These are phyloP conservation scores for Globomyces pollinis-pini DNA, from an alignment of 192 early-diverging fungal species.

Conservation along the genomic window DNA sequence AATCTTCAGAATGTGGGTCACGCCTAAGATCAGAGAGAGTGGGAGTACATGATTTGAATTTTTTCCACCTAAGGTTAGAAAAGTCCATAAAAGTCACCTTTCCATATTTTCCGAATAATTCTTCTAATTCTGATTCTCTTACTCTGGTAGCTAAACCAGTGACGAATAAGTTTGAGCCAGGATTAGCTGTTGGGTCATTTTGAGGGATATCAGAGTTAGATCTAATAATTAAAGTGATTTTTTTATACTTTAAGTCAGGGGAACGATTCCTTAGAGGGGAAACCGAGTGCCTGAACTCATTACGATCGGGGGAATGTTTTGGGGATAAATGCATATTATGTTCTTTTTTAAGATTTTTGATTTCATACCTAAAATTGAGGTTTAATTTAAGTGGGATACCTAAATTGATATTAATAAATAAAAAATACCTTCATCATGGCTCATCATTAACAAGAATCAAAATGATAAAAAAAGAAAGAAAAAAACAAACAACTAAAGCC, in stretches of 20 bases:
- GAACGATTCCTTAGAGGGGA: not conserved
- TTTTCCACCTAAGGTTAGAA: slow-evolving; percentile 43
- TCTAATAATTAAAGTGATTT: too few relatives aligned
- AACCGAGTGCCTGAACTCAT: not conserved
- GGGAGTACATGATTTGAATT: slow-evolving; percentile 55
- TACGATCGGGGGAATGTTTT: not conserved
- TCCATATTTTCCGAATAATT: slow-evolving; percentile 63
- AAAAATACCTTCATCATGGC: too few relatives aligned
- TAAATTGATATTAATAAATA: too few relatives aligned
- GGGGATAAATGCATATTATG: too few relatives aligned
- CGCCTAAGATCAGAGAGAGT: slow-evolving; percentile 60
- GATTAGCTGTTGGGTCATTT: slow-evolving; percentile 7
- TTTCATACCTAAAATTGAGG: too few relatives aligned
- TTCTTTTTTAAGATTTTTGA: too few relatives aligned
- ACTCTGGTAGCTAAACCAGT: slow-evolving; percentile 57
- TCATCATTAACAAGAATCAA: too few relatives aligned
- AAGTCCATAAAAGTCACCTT: slow-evolving; percentile 21
- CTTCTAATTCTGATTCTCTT: slow-evolving; percentile 56
- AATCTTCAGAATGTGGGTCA: slow-evolving; percentile 72
- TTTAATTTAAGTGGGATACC: too few relatives aligned
- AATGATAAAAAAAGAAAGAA: too few relatives aligned
- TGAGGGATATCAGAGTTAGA: too few relatives aligned
- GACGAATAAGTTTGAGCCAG: slow-evolving; percentile 62
- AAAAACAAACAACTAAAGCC: too few relatives aligned
- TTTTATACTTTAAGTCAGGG: too few relatives aligned